A percentile compares a stretch with the other conserved stretches of the same genome.
These are phyloP conservation scores for Phytophthora ohioensis DNA, from an alignment of 352 stramenopile species.

Conservation along the genomic window DNA sequence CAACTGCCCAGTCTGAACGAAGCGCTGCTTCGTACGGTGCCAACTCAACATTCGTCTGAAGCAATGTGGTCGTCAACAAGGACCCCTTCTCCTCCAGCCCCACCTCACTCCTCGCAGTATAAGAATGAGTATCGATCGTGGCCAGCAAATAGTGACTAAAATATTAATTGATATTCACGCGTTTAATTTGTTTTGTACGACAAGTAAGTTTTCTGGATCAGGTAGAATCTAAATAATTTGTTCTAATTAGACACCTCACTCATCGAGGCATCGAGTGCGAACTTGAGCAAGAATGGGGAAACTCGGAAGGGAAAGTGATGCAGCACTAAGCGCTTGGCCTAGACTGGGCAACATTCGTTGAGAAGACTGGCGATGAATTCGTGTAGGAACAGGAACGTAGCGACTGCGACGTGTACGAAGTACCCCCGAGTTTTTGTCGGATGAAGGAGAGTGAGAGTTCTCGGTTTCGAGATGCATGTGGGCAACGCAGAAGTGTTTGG, in stretches of 20 bases:
- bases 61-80: slow-evolving; percentile 31
- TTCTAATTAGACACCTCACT: slow-evolving; percentile 7
- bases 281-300: slow-evolving; percentile 40
- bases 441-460: slow-evolving; percentile 1
- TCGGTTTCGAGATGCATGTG: slow-evolving; percentile 54
- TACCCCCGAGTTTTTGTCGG: slow-evolving; percentile 19
- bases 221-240: not conserved
- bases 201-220: not conserved
- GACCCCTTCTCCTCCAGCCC: slow-evolving; percentile 26
- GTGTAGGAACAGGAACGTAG: slow-evolving; percentile 25
- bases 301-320: slow-evolving; percentile 52
- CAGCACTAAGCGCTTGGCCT: slow-evolving; percentile 54
- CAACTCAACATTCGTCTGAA: slow-evolving; percentile 33
- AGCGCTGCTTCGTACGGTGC: slow-evolving; percentile 47
- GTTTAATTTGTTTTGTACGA: no score
- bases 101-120: slow-evolving; percentile 34
- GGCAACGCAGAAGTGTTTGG: slow-evolving; percentile 69
- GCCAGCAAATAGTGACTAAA: slow-evolving; percentile 34
- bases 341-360: slow-evolving; percentile 54
- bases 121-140: slow-evolving; percentile 34
- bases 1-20: slow-evolving; percentile 57
- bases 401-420: slow-evolving; percentile 22
- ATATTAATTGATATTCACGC: slow-evolving; percentile 20
- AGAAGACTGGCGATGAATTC: slow-evolving; percentile 9
- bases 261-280: slow-evolving; percentile 4